Evolutionary conservation across 306 rosid species (phyloP).

Genomic region (Corylus heterophylla): DNA sequence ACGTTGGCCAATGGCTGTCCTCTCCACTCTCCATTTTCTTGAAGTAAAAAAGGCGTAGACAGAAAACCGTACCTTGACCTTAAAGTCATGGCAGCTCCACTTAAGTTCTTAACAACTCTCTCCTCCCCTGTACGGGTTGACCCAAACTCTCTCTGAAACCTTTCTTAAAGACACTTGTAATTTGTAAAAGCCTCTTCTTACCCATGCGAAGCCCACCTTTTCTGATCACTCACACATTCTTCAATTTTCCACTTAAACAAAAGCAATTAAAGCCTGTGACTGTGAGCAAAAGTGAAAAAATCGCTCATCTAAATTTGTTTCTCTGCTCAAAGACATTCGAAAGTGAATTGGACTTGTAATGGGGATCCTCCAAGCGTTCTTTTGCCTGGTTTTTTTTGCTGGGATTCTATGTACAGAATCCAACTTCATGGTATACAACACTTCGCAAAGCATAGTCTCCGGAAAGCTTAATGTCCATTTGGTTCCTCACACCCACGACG

Average conservation of each 20-base stretch:
- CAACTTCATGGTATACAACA: conserved; percentile 42
- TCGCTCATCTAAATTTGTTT: background rate
- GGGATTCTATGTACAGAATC: conserved; percentile 17
- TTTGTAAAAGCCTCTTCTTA: background rate
- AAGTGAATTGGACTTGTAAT: conserved; percentile 3
- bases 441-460: conserved; percentile 38
- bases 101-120: too few species aligned
- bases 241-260: background rate
- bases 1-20: too few species aligned
- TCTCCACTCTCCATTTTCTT: too few species aligned
- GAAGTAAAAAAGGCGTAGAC: too few species aligned
- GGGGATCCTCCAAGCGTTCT: conserved; percentile 5
- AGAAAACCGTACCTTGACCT: too few species aligned
- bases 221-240: background rate
- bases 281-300: background rate
- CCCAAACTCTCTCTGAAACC: background rate
- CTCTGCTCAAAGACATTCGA: background rate
- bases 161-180: background rate
- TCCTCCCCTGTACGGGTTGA: background rate
- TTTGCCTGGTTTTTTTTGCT: background rate
- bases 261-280: background rate
- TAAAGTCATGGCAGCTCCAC: too few species aligned
- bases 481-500: conserved; percentile 62
- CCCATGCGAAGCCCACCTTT: background rate
- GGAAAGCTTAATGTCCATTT: conserved; percentile 54